Evolutionary conservation across 2,329 filamentous ascomycete genomes (phyloP).

Genomic region (Paracoccidioides brasiliensis): DNA sequence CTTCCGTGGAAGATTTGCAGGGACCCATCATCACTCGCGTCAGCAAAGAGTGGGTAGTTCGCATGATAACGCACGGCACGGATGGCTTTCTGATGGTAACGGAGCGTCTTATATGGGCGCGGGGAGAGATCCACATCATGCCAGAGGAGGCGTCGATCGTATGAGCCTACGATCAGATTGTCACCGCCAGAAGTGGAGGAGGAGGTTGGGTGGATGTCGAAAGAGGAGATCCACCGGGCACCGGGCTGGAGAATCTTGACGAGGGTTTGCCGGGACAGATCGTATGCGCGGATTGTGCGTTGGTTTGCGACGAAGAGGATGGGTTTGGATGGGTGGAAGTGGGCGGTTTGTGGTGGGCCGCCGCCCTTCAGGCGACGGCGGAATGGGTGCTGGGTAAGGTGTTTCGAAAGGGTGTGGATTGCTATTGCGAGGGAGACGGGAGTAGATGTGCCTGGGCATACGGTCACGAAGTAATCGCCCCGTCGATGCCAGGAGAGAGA

Average conservation of each 20-base stretch:
- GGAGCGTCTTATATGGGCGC: conserved; percentile 88
- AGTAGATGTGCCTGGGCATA: conserved; percentile 53
- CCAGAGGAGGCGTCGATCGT: conserved; percentile 88
- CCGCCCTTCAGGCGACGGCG: conserved; percentile 55
- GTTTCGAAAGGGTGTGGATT: conserved; percentile 90
- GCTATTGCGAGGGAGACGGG: conserved; percentile 54
- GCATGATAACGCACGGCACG: conserved; percentile 79
- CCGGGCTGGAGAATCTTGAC: conserved; percentile 89
- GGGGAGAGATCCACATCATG: conserved; percentile 88
- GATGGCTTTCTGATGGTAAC: conserved; percentile 88
- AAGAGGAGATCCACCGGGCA: conserved; percentile 84
- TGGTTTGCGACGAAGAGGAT: conserved; percentile 95
- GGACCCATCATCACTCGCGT: conserved; percentile 87
- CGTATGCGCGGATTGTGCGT: conserved; percentile 84
- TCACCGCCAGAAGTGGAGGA: conserved; percentile 84
- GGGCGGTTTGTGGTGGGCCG: conserved; percentile 69
- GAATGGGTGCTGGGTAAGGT: conserved; percentile 91
- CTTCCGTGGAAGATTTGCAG: conserved; percentile 95
- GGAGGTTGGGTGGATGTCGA: conserved; percentile 82
- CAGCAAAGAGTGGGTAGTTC: conserved; percentile 73
- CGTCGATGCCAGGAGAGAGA: conserved; percentile 85
- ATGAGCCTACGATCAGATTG: conserved; percentile 87
- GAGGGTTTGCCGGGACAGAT: conserved; percentile 79
- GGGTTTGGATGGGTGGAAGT: conserved; percentile 87
- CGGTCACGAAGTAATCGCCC: conserved; percentile 87